phyloP scores from a whole-genome alignment of 139 green algal genomes.

The Micromonas commoda region DNA sequence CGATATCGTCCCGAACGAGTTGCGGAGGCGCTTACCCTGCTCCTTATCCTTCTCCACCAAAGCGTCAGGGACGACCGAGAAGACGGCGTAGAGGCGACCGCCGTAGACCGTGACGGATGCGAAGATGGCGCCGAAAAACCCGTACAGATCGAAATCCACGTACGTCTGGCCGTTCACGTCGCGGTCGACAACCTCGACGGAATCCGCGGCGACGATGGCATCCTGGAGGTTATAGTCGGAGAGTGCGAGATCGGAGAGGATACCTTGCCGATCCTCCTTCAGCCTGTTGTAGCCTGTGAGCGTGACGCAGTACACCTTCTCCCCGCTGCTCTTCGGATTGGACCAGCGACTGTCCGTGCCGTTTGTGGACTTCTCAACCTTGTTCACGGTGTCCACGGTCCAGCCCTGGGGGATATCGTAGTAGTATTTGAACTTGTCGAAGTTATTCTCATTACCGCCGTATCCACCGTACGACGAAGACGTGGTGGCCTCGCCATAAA shows the following conservation, averaged over 20 bases:
- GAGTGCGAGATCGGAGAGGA: constrained; percentile 21
- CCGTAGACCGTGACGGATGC: constrained; percentile 19
- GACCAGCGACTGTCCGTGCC: constrained; percentile 20
- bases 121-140: constrained; percentile 14
- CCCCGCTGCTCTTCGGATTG: background rate
- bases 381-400: constrained; percentile 20
- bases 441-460: constrained; percentile 19
- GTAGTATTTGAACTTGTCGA: constrained; percentile 32
- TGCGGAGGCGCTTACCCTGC: background rate
- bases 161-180: constrained; percentile 4
- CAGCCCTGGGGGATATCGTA: constrained; percentile 22
- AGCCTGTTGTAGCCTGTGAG: constrained; percentile 27
- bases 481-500: constrained; percentile 24
- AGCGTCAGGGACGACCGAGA: background rate
- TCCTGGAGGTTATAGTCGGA: constrained; percentile 28
- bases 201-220: constrained; percentile 13
- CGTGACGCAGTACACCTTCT: constrained; percentile 27
- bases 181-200: background rate
- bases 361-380: constrained; percentile 32
- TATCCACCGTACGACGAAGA: constrained; percentile 27
- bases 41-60: background rate
- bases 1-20: constrained; percentile 12
- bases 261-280: constrained; percentile 11
- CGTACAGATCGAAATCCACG: constrained; percentile 19
- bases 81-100: constrained; percentile 10